Conservation (phyloP, 495 filamentous ascomycete genomes). For the Aspergillus bridgeri region DNA sequence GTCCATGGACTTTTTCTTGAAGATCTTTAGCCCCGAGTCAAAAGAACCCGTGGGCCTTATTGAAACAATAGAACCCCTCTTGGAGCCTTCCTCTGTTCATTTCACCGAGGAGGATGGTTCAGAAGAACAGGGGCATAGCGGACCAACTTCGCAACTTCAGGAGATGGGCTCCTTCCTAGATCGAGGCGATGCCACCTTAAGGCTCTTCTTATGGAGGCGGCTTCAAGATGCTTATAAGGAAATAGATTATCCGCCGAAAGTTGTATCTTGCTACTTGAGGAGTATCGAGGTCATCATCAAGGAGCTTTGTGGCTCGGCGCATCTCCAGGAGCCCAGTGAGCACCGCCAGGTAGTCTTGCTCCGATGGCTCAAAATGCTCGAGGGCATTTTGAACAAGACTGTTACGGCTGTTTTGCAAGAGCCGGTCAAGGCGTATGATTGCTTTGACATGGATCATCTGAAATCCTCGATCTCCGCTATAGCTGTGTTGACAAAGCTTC, state of each 20-base stretch:
- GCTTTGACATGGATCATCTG: slow-evolving; percentile 74
- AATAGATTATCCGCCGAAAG: slow-evolving; percentile 79
- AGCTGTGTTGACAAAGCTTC: slow-evolving; percentile 60
- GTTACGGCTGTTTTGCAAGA: slow-evolving; percentile 63
- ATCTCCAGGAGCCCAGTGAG: slow-evolving; percentile 55
- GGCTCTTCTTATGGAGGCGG: slow-evolving; percentile 81
- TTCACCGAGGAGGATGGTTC: slow-evolving; percentile 18
- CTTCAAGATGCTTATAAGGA: slow-evolving; percentile 81
- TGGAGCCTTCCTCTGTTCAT: slow-evolving; percentile 66
- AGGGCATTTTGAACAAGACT: slow-evolving; percentile 67
- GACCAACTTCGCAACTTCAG: slow-evolving; percentile 40
- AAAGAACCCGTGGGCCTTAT: slow-evolving; percentile 78
- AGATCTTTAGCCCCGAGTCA: slow-evolving; percentile 65
- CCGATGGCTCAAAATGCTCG: slow-evolving; percentile 70
- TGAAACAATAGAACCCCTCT: slow-evolving; percentile 86
- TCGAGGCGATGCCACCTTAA: slow-evolving; percentile 72
- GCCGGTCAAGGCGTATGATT: slow-evolving; percentile 67
- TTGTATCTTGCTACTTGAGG: slow-evolving; percentile 78
- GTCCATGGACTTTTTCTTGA: slow-evolving; percentile 93
- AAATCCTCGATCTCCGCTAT: slow-evolving; percentile 65
- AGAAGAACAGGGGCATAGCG: slow-evolving; percentile 14
- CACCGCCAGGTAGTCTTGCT: slow-evolving; percentile 66
- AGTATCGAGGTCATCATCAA: slow-evolving; percentile 77
- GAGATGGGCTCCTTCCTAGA: slow-evolving; percentile 84
- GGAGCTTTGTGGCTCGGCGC: slow-evolving; percentile 64